phyloP scores from a whole-genome alignment of 208 protist genomes.

The Polymyxa betae region DNA sequence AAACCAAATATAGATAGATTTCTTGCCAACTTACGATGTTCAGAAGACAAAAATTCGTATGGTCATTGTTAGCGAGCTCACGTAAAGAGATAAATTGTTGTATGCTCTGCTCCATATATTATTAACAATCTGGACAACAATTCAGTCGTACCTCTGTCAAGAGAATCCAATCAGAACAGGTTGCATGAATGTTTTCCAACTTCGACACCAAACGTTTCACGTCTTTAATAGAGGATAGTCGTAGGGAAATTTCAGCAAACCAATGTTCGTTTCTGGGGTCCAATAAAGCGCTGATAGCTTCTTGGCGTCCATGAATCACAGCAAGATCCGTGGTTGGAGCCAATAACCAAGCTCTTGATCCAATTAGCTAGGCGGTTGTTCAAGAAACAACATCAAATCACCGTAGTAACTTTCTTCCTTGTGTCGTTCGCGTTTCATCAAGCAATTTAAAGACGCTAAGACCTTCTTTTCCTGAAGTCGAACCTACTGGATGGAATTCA shows the following conservation, averaged over 20 bases:
- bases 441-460: slow-evolving; percentile 27
- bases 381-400: no score
- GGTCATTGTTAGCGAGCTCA: neutral
- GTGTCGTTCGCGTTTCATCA: neutral
- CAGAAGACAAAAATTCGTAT: neutral
- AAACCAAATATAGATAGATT: neutral
- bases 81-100: slow-evolving; percentile 25
- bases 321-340: neutral
- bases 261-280: slow-evolving; percentile 18
- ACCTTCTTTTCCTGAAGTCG: slow-evolving; percentile 9
- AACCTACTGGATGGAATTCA: slow-evolving; percentile 19
- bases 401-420: slow-evolving; percentile 14
- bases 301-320: neutral
- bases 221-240: neutral
- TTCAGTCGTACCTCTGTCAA: neutral
- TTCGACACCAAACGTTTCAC: neutral
- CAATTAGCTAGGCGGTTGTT: neutral
- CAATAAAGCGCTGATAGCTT: neutral
- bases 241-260: neutral
- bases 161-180: neutral
- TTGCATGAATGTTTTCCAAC: slow-evolving; percentile 28
- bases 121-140: neutral
- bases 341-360: slow-evolving; percentile 10
- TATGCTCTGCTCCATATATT: neutral
- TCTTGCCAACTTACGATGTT: neutral